Percentiles rank a stretch among this genome's conserved stretches.
Conservation (phyloP, 768 basidiomycete species). For the Auricularia cornea region DNA sequence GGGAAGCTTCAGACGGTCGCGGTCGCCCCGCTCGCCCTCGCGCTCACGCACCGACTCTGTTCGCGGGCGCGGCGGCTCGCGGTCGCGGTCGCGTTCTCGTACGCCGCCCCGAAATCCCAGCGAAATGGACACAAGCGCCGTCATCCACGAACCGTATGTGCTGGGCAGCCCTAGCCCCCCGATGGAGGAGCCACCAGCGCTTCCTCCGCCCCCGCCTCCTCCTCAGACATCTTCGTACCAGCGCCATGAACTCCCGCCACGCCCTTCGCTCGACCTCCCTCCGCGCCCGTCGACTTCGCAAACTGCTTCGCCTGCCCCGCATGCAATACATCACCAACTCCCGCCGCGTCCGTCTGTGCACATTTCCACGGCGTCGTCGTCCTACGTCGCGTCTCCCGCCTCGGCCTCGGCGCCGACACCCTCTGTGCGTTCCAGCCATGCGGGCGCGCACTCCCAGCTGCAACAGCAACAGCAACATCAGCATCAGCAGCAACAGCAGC, state of each 20-base stretch:
- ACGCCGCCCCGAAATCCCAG: background rate
- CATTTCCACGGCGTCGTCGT: too few species aligned
- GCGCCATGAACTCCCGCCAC: background rate
- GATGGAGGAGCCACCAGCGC: background rate
- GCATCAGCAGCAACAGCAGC: too few species aligned
- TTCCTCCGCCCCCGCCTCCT: background rate
- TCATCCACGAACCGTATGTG: background rate
- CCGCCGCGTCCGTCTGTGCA: background rate
- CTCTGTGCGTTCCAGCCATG: too few species aligned
- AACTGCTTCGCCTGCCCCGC: too few species aligned
- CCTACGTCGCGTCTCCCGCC: too few species aligned
- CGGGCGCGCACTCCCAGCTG: too few species aligned
- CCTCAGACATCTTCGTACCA: background rate
- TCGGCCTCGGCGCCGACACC: too few species aligned
- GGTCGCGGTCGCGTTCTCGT: background rate
- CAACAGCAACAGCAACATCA: too few species aligned
- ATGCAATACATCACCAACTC: too few species aligned
- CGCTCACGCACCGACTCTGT: background rate
- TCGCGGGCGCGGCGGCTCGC: background rate
- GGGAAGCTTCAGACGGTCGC: background rate
- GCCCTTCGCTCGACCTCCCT: background rate
- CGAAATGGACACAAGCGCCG: conserved; percentile 1
- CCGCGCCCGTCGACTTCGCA: background rate
- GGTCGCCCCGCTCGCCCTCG: background rate
- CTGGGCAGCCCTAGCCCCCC: background rate